Evolutionary conservation across 2,329 filamentous ascomycete species (phyloP), one percentile per base, ranked within the genome.

Genomic region (Neoscytalidium dimidiatum): DNA sequence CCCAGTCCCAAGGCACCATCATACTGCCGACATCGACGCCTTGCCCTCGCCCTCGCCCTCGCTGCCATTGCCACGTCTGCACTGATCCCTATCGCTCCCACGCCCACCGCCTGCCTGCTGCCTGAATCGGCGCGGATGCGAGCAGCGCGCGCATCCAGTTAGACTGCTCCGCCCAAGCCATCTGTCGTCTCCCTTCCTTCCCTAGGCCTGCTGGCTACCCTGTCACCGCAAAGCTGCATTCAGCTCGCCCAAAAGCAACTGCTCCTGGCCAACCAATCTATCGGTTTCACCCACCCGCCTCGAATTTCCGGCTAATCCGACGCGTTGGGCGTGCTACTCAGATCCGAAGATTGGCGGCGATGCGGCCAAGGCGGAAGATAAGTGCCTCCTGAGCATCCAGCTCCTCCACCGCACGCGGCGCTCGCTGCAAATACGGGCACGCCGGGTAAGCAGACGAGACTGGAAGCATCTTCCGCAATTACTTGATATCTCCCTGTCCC

Each of bases 351-450:
- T 44, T 38, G 52, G 33, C 33, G 33, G 14, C 26, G 26, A 26
- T 26, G 38, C 41, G 17, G 41, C 56, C 56, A 60, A 60, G 41
- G 28, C 38, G 41, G 41, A 44, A 41, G 53, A 43, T 28, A 21
- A 41, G 33, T 41, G 52, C 33, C 52, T 57, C 31, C 52, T 43
- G 21, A 31, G 33, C 13, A 5, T 43, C 33, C 33, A 41, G 33
- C 52, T 56, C 53, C 38, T 58, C 53, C 53, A 28, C 53, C 31
- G 28, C n/a, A n/a, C n/a, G n/a, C 38, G 51, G 51, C 51, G n/a
- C 21, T 23, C 38, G 51, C 48, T n/a, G n/a, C n/a, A n/a, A 19
- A 23, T 28, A 41, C 52, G 52, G 52, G n/a, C 19, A 56, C n/a
- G 33, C 53, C 49, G 49, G 52, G 33, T 19, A 41, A 57, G 52